Base-by-base conservation (phyloP, 495 filamentous ascomycete species). In the Astrothelium subdiscretum region DNA sequence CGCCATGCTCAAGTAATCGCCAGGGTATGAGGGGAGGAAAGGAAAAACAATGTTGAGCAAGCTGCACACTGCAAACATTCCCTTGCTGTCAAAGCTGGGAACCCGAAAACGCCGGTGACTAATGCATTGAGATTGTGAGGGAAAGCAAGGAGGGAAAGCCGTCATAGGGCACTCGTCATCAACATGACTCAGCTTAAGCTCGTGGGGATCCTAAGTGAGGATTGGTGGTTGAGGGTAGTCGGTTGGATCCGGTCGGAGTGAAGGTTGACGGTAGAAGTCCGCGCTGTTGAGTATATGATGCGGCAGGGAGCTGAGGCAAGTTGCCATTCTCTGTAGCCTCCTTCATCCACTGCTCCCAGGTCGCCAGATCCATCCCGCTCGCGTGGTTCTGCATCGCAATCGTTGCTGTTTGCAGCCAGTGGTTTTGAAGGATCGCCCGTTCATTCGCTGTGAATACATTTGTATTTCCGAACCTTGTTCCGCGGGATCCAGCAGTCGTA, bases 11-110 rank as follows among this genome's bases (percentile, higher is more conserved):
- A 29, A 54, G 8, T 54, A 54, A 27, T 54, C 48, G 22, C 48
- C 48, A 54, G 48, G 48, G 48, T 54, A 54, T 54, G 48, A 54
- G 48, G n/a, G n/a, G n/a, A n/a, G n/a, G n/a, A 48, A 20, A 54
- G 6, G 29, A 26, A 54, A 54, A 29, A 27, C 48, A 54, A 29
- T 54, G 48, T 24, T 15, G 22, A 48, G 48, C 48, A 26, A 24
- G n/a, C n/a, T 29, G 24, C n/a, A 20, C 8, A 4, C 8, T 26
- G 6, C 20, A 10, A 10, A 3, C 18, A 20, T 29, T 29, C 48
- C 24, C 20, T 54, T 29, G 48, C 20, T 20, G 20, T 54, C 15
- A 48, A 48, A 48, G n/a, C 13, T 15, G 5, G 43, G 43, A 22
- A 20, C 15, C 48, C 48, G 48, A 11, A 54, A 54, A 54, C 48